Conservation (phyloP, 1,284 basidiomycete species). For the Stereum hirsutum region DNA sequence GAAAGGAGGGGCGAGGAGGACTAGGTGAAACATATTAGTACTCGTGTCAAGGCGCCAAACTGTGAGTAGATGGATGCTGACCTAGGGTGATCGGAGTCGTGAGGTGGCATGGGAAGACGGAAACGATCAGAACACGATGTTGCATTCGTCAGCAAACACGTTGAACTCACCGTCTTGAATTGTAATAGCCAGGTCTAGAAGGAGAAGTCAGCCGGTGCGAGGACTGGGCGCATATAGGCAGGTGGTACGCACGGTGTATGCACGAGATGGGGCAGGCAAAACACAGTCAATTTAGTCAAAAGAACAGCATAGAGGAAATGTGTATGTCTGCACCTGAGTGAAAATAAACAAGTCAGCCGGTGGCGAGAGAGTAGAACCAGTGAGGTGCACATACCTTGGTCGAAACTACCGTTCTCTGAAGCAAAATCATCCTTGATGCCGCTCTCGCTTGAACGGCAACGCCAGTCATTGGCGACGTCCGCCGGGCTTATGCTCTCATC, state of each 20-base stretch:
- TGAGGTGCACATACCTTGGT: constrained; percentile 23
- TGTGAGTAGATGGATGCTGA: not conserved
- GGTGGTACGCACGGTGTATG: no score
- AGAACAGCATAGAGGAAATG: constrained; percentile 7
- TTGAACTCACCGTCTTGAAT: not conserved
- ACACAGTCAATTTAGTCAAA: no score
- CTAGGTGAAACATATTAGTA: constrained; percentile 22
- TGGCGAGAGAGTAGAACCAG: not conserved
- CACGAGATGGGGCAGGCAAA: no score
- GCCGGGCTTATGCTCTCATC: constrained; percentile 23
- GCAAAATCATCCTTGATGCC: constrained; percentile 52
- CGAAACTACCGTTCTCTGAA: constrained; percentile 28
- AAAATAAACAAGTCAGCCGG: not conserved
- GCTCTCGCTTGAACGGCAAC: constrained; percentile 59
- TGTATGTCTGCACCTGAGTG: constrained; percentile 30
- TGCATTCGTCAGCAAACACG: not conserved
- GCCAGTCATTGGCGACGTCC: constrained; percentile 64
- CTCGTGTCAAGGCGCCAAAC: not conserved
- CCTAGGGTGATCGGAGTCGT: not conserved
- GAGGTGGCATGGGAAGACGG: not conserved
- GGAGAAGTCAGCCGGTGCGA: no score
- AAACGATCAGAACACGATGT: not conserved
- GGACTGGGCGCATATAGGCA: no score
- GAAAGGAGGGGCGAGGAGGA: constrained; percentile 53
- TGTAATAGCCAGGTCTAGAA: not conserved